Base-by-base conservation (phyloP, 495 filamentous ascomycete species). In the Rhizodiscina lignyota region DNA sequence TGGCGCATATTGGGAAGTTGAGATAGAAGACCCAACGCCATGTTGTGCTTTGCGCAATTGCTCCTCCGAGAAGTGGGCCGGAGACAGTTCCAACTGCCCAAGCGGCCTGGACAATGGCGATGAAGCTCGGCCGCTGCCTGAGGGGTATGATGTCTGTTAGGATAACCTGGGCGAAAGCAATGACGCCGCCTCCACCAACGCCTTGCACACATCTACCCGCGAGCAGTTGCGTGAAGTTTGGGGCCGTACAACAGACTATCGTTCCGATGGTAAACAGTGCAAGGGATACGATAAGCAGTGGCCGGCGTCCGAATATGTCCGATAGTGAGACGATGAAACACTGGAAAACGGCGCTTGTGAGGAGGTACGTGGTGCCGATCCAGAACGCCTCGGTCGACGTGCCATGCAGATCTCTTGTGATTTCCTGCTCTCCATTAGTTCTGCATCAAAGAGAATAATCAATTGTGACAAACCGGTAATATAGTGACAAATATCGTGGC, bases 261-360 rank as follows among this genome's bases (percentile, higher is more conserved):
- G 40, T 43, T 4, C 51, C 51, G 12, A 45, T 16, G 10, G 37
- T 47, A 34, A 67, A 65, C 12, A 61, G 40, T 11, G 38, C 13
- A 2, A 60, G 12, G 30, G 63, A 39, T 2, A 50, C 44, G 4
- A 57, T 52, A 27, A 70, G 44, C 1, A 52, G 50, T 41, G 24
- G 52, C 36, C 42, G 51, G 43, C 36, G 66, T 26, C 51, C 68
- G 41, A 70, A 67, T 30, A 66, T 55, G 30, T 57, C 55, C 11
- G 64, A 66, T 6, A 72, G 36, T 4, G 62, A 54, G 15, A 58
- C 60, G 29, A 68, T 77, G 39, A 73, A 60, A 24, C 59, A 62
- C 4, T 69, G 64, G 46, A 57, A 54, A 2, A 51, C 77, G 30
- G 71, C 70, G 8, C 63, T 75, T 11, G 59, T 77, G 40, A 79